These are phyloP conservation scores for Rutstroemia sydowiana DNA, from an alignment of 2,329 filamentous ascomycete species.

Conservation along the genomic window DNA sequence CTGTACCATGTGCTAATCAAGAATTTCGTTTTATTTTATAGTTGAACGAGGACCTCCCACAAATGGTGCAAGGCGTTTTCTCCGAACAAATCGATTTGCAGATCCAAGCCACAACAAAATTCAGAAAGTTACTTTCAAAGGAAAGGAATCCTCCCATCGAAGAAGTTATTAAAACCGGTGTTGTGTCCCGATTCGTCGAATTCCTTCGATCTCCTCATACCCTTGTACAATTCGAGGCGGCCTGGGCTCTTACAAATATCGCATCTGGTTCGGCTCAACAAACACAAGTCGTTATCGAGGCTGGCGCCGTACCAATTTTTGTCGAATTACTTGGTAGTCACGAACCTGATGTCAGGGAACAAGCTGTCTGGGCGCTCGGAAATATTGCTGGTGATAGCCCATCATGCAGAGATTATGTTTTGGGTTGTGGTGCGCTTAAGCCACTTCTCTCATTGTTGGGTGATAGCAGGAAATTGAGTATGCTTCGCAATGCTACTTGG, in stretches of 20 bases:
- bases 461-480: constrained; percentile 97
- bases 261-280: constrained; percentile 94
- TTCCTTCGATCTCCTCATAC: constrained; percentile 97
- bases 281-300: constrained; percentile 98
- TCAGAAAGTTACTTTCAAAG: constrained; percentile 95
- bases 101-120: constrained; percentile 96
- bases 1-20: constrained; percentile 16
- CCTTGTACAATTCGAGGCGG: constrained; percentile 96
- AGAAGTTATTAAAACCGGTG: constrained; percentile 97
- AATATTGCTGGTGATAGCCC: constrained; percentile 99
- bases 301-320: constrained; percentile 95
- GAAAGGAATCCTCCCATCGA: constrained; percentile 99
- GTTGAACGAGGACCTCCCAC: constrained; percentile 95
- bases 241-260: constrained; percentile 98
- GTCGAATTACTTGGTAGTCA: constrained; percentile 92
- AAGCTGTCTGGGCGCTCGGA: constrained; percentile 96
- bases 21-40: constrained; percentile 36
- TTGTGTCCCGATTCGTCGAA: constrained; percentile 94
- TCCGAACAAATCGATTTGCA: constrained; percentile 97
- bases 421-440: constrained; percentile 83
- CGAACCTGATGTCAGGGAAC: constrained; percentile 94
- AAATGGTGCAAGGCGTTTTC: constrained; percentile 97
- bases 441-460: constrained; percentile 84
- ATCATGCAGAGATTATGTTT: constrained; percentile 92
- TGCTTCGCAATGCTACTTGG: constrained; percentile 98